Percentiles rank a stretch among this genome's conserved stretches.
Conservation (phyloP, 2,329 filamentous ascomycete species). For the Pseudogymnoascus destructans region DNA sequence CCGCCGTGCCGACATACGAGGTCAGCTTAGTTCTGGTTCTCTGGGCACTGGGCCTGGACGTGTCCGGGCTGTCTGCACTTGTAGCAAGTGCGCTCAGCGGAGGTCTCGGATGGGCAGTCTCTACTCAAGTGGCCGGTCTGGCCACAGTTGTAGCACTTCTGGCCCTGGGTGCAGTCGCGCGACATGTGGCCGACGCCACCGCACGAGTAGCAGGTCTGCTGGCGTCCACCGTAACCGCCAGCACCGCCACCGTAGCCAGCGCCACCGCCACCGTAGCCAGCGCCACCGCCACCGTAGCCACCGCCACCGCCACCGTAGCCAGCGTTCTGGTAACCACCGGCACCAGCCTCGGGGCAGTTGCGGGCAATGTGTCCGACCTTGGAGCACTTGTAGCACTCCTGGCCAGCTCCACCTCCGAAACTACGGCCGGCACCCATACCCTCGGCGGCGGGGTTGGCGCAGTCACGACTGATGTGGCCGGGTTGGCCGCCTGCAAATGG, state of each 20-base stretch:
- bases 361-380: slow-evolving; percentile 93
- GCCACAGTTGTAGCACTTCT: slow-evolving; percentile 99
- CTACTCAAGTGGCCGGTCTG: slow-evolving; percentile 91
- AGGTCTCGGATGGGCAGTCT: slow-evolving; percentile 88
- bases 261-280: slow-evolving; percentile 35
- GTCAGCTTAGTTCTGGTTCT: slow-evolving; percentile 40
- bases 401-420: slow-evolving; percentile 29
- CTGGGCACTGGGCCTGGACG: slow-evolving; percentile 83
- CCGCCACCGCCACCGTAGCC: slow-evolving; percentile 33
- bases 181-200: slow-evolving; percentile 96
- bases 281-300: slow-evolving; percentile 32
- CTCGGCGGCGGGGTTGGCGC: slow-evolving; percentile 25
- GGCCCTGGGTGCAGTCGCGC: slow-evolving; percentile 93
- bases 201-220: slow-evolving; percentile 91
- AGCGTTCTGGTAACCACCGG: slow-evolving; percentile 37
- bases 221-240: slow-evolving; percentile 35
- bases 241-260: slow-evolving; percentile 31
- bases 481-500: slow-evolving; percentile 43
- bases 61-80: slow-evolving; percentile 79
- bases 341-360: slow-evolving; percentile 62
- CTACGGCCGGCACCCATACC: slow-evolving; percentile 22
- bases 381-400: slow-evolving; percentile 98
- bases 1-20: slow-evolving; percentile 10
- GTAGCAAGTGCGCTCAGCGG: slow-evolving; percentile 94
- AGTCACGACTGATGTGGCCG: slow-evolving; percentile 83